A percentile compares a stretch with the other conserved stretches of the same genome.
phyloP scores from a whole-genome alignment of 257 asterid species.

The Rhazya stricta region DNA sequence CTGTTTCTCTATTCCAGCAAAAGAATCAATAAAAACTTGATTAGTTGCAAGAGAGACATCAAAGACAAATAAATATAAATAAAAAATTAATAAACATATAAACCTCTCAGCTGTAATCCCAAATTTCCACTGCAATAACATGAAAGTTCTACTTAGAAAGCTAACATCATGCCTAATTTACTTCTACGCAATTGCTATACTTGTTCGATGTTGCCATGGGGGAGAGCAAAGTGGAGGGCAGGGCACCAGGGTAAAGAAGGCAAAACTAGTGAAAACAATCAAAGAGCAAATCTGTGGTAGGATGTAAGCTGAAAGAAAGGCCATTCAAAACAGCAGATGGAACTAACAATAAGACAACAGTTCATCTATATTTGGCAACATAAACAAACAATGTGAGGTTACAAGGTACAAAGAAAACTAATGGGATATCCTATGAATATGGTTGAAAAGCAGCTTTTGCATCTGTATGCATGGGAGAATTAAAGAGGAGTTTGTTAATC shows the following conservation, averaged over 20 bases:
- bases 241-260: background rate
- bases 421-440: too few relatives aligned
- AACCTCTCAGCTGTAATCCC: background rate
- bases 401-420: background rate
- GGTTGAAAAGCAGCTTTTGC: background rate
- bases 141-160: background rate
- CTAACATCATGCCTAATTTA: background rate
- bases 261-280: background rate
- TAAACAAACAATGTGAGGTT: background rate
- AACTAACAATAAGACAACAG: background rate
- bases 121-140: background rate
- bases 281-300: background rate
- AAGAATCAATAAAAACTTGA: conserved; percentile 13
- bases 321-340: background rate
- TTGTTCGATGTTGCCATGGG: background rate
- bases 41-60: conserved; percentile 10
- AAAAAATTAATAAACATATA: too few relatives aligned
- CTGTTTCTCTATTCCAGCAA: conserved; percentile 63
- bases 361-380: background rate
- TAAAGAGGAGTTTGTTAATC: too few relatives aligned
- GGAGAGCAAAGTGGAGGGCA: background rate
- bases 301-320: too few relatives aligned
- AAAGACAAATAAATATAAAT: conserved; percentile 1
- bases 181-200: background rate
- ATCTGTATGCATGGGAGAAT: background rate